Percentiles rank a stretch among this genome's conserved stretches.
These are phyloP conservation scores for Allantophomopsis lycopodina DNA, from an alignment of 2,329 filamentous ascomycete genomes.

Conservation along the genomic window DNA sequence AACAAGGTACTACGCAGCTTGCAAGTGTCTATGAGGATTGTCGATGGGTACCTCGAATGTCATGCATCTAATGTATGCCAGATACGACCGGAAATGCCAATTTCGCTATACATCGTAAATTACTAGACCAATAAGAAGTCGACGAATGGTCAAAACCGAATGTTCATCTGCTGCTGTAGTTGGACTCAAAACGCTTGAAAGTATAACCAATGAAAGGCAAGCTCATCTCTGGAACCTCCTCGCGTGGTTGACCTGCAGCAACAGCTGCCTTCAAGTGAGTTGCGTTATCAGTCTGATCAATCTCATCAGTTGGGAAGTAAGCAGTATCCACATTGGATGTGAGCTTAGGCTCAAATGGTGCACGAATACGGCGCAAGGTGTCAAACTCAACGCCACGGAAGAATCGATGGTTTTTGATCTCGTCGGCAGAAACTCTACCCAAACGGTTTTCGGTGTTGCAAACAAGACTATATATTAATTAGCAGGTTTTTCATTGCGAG, in stretches of 20 bases:
- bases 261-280: conserved; percentile 68
- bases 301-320: conserved; percentile 98
- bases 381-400: conserved; percentile 97
- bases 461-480: conserved; percentile 52
- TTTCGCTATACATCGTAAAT: no score
- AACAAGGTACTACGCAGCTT: no score
- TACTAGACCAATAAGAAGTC: no score
- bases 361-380: conserved; percentile 78
- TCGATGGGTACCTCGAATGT: no score
- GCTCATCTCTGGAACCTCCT: conserved; percentile 87
- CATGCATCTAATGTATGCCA: no score
- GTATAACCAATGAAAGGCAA: conserved; percentile 94
- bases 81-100: no score
- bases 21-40: no score
- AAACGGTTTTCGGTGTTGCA: conserved; percentile 90
- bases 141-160: no score
- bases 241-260: conserved; percentile 38
- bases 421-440: conserved; percentile 71
- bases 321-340: conserved; percentile 91
- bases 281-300: conserved; percentile 89
- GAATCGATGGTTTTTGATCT: conserved; percentile 90
- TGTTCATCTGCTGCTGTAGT: background rate
- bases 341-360: conserved; percentile 89
- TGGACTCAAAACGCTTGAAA: conserved; percentile 77
- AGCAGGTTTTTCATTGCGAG: conserved; percentile 6